These are phyloP conservation scores for Coemansia sp. DNA, from an alignment of 192 early-diverging fungal genomes.

Conservation along the genomic window DNA sequence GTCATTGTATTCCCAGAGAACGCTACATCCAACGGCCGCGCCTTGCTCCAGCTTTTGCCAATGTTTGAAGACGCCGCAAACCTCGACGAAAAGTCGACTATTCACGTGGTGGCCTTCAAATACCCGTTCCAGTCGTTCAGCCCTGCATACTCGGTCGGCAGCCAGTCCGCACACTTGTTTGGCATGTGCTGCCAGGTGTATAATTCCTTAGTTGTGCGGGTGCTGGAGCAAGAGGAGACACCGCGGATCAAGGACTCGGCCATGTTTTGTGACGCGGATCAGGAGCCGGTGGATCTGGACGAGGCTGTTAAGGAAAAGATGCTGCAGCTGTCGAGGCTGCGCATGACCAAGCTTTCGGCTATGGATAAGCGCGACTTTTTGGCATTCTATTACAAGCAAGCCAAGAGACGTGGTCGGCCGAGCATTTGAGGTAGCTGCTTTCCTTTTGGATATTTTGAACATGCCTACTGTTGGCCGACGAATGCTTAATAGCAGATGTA, in stretches of 20 bases:
- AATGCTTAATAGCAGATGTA: too few species aligned
- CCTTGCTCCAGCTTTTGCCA: conserved; percentile 75
- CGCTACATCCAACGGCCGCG: conserved; percentile 87
- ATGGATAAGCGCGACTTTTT: conserved; percentile 79
- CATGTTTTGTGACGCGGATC: conserved; percentile 41
- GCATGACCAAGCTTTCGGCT: conserved; percentile 66
- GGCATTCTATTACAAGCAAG: conserved; percentile 62
- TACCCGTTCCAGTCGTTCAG: conserved; percentile 40
- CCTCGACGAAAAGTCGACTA: conserved; percentile 58
- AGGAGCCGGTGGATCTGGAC: conserved; percentile 53
- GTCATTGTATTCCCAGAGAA: conserved; percentile 57
- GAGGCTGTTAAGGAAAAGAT: conserved; percentile 61
- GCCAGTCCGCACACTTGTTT: conserved; percentile 61
- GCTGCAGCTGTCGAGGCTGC: conserved; percentile 65
- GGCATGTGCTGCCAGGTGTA: conserved; percentile 64
- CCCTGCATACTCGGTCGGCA: conserved; percentile 56
- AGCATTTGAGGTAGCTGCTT: not conserved
- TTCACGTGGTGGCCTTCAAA: conserved; percentile 61
- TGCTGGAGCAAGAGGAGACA: conserved; percentile 58
- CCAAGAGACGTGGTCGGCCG: conserved; percentile 2
- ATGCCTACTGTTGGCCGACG: too few species aligned
- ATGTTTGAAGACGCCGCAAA: conserved; percentile 67
- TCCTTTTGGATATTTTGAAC: too few species aligned
- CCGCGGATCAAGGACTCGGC: conserved; percentile 64
- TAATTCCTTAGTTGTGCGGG: conserved; percentile 52